Percentiles rank a stretch among this genome's conserved stretches.
Evolutionary conservation across 768 basidiomycete genomes (phyloP).

Genomic region (Naganishia vaughanmartiniae): DNA sequence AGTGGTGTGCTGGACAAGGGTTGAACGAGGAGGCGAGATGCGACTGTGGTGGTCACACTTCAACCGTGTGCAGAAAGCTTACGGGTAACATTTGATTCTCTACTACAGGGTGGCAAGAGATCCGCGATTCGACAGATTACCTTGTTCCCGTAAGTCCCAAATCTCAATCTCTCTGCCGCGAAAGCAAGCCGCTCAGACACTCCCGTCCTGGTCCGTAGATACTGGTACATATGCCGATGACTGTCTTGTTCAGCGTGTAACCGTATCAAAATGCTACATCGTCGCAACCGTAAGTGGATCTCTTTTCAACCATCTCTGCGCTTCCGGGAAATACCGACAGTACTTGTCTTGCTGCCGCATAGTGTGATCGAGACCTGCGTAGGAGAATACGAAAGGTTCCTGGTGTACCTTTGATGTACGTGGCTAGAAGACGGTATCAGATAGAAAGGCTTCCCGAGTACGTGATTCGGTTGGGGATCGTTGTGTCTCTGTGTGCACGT

Average conservation of each 20-base stretch:
- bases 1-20: not conserved
- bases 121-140: constrained; percentile 89
- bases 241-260: constrained; percentile 93
- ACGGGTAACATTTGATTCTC: not conserved
- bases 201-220: constrained; percentile 51
- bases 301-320: not conserved
- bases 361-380: constrained; percentile 88
- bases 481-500: not conserved
- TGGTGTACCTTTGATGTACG: constrained; percentile 96
- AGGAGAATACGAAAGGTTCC: constrained; percentile 77
- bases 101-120: constrained; percentile 81
- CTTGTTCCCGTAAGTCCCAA: constrained; percentile 65
- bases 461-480: constrained; percentile 22
- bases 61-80: not conserved
- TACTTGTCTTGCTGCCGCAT: not conserved
- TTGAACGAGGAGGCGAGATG: not conserved
- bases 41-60: not conserved
- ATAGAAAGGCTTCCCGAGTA: constrained; percentile 88
- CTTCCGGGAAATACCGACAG: not conserved
- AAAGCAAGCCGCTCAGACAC: not conserved
- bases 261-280: constrained; percentile 90
- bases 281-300: constrained; percentile 68
- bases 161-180: not conserved
- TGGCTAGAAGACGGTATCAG: constrained; percentile 84
- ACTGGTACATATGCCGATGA: constrained; percentile 98